Evolutionary conservation across 2,329 filamentous ascomycete genomes (phyloP).

Genomic region (Paecilomyces niveus): DNA sequence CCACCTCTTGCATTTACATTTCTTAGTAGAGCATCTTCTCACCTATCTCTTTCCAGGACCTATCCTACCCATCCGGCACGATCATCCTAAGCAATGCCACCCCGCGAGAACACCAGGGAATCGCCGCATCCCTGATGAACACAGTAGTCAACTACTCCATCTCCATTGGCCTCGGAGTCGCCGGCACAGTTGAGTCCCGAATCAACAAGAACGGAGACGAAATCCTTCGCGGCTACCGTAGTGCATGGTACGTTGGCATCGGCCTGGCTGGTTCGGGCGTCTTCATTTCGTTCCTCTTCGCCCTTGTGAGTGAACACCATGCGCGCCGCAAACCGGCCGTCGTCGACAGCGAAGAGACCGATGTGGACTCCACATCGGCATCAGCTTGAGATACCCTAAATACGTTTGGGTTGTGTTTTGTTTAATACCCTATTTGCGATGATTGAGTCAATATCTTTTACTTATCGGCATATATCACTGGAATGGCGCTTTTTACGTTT

Average conservation of each 20-base stretch:
- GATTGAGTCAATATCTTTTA: background rate
- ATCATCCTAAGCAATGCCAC: constrained; percentile 50
- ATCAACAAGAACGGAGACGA: constrained; percentile 28
- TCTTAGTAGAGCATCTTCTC: background rate
- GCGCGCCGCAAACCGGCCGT: background rate
- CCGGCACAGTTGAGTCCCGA: constrained; percentile 52
- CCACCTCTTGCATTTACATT: constrained; percentile 1
- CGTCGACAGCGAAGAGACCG: background rate
- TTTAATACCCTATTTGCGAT: background rate
- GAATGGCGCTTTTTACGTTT: background rate
- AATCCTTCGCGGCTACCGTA: constrained; percentile 24
- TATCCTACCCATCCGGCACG: constrained; percentile 54
- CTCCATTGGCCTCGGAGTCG: constrained; percentile 56
- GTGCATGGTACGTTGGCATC: constrained; percentile 29
- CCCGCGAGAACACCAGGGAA: constrained; percentile 38
- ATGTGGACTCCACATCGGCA: background rate
- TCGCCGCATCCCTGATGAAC: constrained; percentile 49
- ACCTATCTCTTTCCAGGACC: constrained; percentile 50
- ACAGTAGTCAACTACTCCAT: constrained; percentile 62
- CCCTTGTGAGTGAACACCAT: background rate
- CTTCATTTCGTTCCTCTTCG: background rate
- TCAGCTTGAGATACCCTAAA: background rate
- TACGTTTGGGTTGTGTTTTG: background rate
- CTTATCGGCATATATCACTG: background rate
- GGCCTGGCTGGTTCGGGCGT: constrained; percentile 11